Percentiles rank a stretch among this genome's conserved stretches.
phyloP scores from a whole-genome alignment of 2,329 filamentous ascomycete genomes.

The Triangularia setosa region DNA sequence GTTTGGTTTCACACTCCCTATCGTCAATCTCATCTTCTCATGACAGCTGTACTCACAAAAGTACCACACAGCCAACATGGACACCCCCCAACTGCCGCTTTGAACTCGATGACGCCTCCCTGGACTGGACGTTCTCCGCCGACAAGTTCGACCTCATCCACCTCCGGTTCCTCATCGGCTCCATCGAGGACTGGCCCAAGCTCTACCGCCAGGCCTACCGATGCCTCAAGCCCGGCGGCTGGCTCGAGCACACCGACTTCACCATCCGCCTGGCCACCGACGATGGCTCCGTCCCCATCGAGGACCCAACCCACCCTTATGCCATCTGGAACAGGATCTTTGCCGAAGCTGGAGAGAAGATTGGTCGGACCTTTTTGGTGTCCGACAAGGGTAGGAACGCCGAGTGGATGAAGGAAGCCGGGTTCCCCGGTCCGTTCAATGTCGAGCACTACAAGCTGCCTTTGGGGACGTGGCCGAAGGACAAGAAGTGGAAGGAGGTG shows the following conservation, averaged over 20 bases:
- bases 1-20: not conserved
- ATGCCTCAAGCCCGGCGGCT: conserved; percentile 23
- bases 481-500: conserved; percentile 9
- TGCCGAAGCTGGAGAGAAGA: conserved; percentile 11
- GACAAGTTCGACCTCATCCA: conserved; percentile 55
- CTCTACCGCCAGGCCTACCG: conserved; percentile 24
- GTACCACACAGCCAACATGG: conserved; percentile 32
- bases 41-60: too few species aligned
- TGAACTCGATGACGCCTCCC: conserved; percentile 55
- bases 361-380: conserved; percentile 13
- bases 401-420: conserved; percentile 16
- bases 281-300: conserved; percentile 44
- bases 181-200: conserved; percentile 19
- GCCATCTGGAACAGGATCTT: conserved; percentile 18
- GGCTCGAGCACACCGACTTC: conserved; percentile 19
- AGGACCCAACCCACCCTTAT: conserved; percentile 17
- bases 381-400: conserved; percentile 13
- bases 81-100: conserved; percentile 57
- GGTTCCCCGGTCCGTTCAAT: conserved; percentile 17
- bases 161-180: conserved; percentile 34
- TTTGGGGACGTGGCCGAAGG: conserved; percentile 11
- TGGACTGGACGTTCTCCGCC: conserved; percentile 39
- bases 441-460: conserved; percentile 11
- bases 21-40: too few species aligned
- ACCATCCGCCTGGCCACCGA: conserved; percentile 35